Base-by-base conservation (phyloP, 495 filamentous ascomycete species). In the Penicillium subrubescens region DNA sequence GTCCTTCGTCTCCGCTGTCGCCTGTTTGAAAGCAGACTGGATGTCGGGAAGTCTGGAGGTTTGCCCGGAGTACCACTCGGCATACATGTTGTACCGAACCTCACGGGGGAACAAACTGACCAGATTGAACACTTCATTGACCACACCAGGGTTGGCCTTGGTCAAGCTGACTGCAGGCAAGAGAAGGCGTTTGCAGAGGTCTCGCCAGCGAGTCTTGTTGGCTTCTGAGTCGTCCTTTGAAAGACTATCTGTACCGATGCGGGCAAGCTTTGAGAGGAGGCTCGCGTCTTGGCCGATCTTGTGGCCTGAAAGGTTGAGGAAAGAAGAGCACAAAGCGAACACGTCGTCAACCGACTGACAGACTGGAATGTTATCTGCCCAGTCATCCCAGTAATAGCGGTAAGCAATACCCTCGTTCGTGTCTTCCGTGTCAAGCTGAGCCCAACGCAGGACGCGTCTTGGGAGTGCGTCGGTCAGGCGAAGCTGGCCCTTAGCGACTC, bases 311-410 rank as follows among this genome's bases (percentile, higher is more conserved):
- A 93, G 79, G 63, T 94, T 94, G 23, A 97, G 80, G 29, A 99
- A 82, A 0, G 94, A 93, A 50, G 88, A 87, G 76, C 92, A 96
- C 12, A 99, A 86, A 3, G 87, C 85, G 69, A 98, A 95, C 3
- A 99, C 82, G 70, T 99, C 95, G 66, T 97, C 92, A 7, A 96
- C 86, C 4, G 81, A 89, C 71, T 96, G 93, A 70, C 95, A 98
- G 11, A 96, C 77, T 2, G 96, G 96, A 33, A 98, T 82, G 65
- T 93, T 94, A 65, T 98, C 94, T 11, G 90, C 83, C 96, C 96
- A 99, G 59, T 98, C 94, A 62, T 97, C 94, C 88, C 93, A 97
- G 76, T 98, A 99, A 73, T 96, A 98, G 29, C 90, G 85, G 71
- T 96, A 97, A 53, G 88, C 86, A 5, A 82, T 84, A 8, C 88